Evolutionary conservation across 1,284 basidiomycete genomes (phyloP).

Genomic region (Boletus calvinii): DNA sequence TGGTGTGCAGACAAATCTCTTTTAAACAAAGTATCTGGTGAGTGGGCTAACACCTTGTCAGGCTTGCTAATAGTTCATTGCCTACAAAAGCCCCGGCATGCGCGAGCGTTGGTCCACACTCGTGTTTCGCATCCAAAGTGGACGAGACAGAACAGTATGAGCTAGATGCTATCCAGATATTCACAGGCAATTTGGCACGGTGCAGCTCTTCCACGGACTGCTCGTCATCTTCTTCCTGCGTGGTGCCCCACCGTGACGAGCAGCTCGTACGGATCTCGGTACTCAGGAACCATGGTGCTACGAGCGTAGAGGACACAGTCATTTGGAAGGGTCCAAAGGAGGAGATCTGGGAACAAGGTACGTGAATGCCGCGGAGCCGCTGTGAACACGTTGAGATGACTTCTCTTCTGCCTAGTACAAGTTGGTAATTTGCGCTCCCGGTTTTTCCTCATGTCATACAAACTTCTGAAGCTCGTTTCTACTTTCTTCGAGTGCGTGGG

Average conservation of each 20-base stretch:
- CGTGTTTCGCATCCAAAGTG: constrained; percentile 46
- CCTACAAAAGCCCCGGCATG: constrained; percentile 16
- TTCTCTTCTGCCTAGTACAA: constrained; percentile 44
- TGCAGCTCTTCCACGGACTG: constrained; percentile 40
- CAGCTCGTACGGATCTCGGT: constrained; percentile 50
- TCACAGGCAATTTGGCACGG: constrained; percentile 39
- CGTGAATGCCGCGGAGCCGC: constrained; percentile 7
- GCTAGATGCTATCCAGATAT: constrained; percentile 53
- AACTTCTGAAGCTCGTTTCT: constrained; percentile 38
- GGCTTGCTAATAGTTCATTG: constrained; percentile 32
- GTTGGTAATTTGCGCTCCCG: constrained; percentile 51
- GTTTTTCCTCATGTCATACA: constrained; percentile 44
- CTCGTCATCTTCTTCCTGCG: constrained; percentile 39
- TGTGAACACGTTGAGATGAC: neutral
- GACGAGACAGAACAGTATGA: constrained; percentile 38
- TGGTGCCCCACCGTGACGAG: constrained; percentile 45
- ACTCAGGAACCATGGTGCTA: constrained; percentile 11
- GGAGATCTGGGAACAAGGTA: constrained; percentile 72
- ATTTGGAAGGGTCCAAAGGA: constrained; percentile 67
- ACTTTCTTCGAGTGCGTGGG: constrained; percentile 49
- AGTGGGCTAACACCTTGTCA: neutral
- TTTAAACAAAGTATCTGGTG: constrained; percentile 16
- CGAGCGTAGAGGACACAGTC: constrained; percentile 36
- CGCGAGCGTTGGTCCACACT: constrained; percentile 7
- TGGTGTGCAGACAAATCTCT: constrained; percentile 53